A percentile compares a stretch with the other conserved stretches of the same genome.
Conservation (phyloP, 1,284 basidiomycete genomes). For the Cutaneotrichosporon cutaneum region DNA sequence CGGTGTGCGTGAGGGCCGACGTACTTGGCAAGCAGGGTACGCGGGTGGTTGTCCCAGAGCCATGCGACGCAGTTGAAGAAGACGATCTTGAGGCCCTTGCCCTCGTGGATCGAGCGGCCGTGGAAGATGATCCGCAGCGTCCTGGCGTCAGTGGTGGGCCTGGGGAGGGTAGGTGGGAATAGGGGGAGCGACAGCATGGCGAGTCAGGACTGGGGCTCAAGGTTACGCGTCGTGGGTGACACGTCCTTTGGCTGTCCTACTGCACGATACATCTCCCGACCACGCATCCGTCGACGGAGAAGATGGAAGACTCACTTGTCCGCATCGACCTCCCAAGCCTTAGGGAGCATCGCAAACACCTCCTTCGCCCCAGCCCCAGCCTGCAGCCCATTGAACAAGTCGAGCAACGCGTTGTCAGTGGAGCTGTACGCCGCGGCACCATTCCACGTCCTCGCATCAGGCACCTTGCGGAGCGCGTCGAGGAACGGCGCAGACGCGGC, state of each 20-base stretch:
- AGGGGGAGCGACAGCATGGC: too few relatives aligned
- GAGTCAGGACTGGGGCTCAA: too few relatives aligned
- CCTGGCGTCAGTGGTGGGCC: slow-evolving; percentile 15
- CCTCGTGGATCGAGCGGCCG: slow-evolving; percentile 40
- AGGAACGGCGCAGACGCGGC: slow-evolving; percentile 32
- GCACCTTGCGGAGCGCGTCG: slow-evolving; percentile 19
- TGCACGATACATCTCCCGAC: too few relatives aligned
- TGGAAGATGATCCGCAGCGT: slow-evolving; percentile 39
- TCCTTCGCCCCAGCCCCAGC: slow-evolving; percentile 19
- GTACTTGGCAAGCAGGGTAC: slow-evolving; percentile 37
- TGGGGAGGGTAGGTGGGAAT: background rate
- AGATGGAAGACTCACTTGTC: slow-evolving; percentile 28
- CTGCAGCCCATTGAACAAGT: slow-evolving; percentile 32
- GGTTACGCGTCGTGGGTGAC: too few relatives aligned
- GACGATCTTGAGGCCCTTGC: slow-evolving; percentile 36
- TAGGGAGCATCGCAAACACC: slow-evolving; percentile 24
- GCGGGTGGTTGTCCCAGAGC: slow-evolving; percentile 38
- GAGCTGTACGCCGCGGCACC: slow-evolving; percentile 24
- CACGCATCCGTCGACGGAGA: too few relatives aligned
- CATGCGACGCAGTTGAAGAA: slow-evolving; percentile 31
- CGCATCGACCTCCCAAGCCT: slow-evolving; percentile 31
- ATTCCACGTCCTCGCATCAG: slow-evolving; percentile 29
- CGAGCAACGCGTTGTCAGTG: slow-evolving; percentile 29
- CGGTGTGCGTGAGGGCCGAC: slow-evolving; percentile 7
- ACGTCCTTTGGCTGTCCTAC: background rate